Conservation (phyloP, 2,329 filamentous ascomycete species). For the Dothideomycetidae sp. region DNA sequence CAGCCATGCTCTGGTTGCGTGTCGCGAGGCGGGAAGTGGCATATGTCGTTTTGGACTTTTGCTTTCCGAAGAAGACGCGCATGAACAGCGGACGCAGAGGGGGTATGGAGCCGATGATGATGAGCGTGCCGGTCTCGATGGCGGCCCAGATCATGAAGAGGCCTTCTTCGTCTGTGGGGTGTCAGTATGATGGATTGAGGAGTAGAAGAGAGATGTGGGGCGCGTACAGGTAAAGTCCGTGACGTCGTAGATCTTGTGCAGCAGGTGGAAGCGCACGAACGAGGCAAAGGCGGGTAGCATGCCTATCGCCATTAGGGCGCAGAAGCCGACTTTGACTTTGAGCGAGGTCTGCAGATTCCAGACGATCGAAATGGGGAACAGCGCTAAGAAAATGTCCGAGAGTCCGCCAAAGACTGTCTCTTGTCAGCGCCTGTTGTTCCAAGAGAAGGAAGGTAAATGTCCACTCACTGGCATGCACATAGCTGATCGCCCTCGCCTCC, state of each 20-base stretch:
- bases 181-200: too few relatives aligned
- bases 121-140: not conserved
- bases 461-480: slow-evolving; percentile 4
- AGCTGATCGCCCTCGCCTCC: not conserved
- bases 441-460: too few relatives aligned
- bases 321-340: not conserved
- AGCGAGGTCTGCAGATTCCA: not conserved
- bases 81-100: not conserved
- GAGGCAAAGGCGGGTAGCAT: not conserved
- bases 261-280: not conserved
- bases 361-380: not conserved
- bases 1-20: not conserved
- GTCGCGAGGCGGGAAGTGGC: not conserved
- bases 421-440: too few relatives aligned
- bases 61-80: not conserved
- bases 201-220: too few relatives aligned
- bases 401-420: not conserved
- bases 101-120: not conserved
- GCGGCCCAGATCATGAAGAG: not conserved
- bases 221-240: not conserved
- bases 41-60: not conserved
- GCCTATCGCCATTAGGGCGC: not conserved
- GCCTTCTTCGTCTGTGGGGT: not conserved
- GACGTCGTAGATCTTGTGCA: not conserved
- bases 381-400: not conserved